Evolutionary conservation across 1,139 yeast genomes (phyloP), one percentile per base, ranked within the genome.

Genomic region (Entelexis sorbosivorans): DNA sequence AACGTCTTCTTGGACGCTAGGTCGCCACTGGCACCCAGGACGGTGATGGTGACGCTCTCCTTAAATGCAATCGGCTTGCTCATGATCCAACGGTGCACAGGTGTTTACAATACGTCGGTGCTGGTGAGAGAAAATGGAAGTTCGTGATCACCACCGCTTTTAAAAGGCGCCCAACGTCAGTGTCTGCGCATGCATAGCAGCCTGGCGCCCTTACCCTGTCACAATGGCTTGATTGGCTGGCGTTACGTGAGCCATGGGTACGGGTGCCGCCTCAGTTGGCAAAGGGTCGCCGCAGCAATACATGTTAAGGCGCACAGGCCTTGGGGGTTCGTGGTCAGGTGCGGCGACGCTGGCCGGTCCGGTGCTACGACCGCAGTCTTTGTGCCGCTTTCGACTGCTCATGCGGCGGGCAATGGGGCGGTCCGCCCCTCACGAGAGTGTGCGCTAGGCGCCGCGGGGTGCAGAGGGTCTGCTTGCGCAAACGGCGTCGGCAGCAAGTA

Each of bases 21-120:
- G 67, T 91, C 97, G 48, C 98, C 98, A 38, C 95, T 85, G 49
- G 98, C 98, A 48, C 98, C 97, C 61, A 89, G 84, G 32, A 91
- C 95, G 39, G 83, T 86, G 63, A 91, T 76, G 47, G 81, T 74
- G 32, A 84, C 81, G 68, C 82, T 71, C 61, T 80, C 51, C 17
- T 52, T 51, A 29, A 52, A 50, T 10, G 51, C 39, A 44, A 44
- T 24, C 39, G 47, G 33, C 24, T 44, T 44, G 39, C 13, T 26
- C 47, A 44, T 42, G 28, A n/a, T 42, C 4, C 9, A 14, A 31
- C 16, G 8, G 11, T 8, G 20, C 45, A 26, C 29, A 26, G 14
- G 24, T 40, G 29, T 26, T 29, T 2, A 13, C 44, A 29, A 16
- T 11, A n/a, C 16, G 38, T 20, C 32, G 45, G 36, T 22, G 26